A percentile compares a stretch with the other conserved stretches of the same genome.
These are phyloP conservation scores for Trichopus zeylanicus DNA, from an alignment of 116 monocot species.

Conservation along the genomic window DNA sequence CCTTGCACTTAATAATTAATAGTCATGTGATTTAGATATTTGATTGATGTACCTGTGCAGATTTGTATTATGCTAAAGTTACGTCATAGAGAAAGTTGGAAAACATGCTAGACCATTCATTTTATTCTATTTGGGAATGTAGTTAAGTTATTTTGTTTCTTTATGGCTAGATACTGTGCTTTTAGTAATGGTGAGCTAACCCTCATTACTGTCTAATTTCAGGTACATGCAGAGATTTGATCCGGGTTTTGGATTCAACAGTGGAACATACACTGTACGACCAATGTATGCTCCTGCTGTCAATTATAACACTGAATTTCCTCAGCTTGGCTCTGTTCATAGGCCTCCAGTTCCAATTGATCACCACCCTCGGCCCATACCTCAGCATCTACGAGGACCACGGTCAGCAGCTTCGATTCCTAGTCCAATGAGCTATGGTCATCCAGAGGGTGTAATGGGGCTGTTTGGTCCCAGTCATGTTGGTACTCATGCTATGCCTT, in stretches of 20 bases:
- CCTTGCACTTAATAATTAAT: background rate
- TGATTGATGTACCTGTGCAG: background rate
- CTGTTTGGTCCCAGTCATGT: slow-evolving; percentile 46
- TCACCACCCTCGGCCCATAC: slow-evolving; percentile 36
- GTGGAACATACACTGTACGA: slow-evolving; percentile 62
- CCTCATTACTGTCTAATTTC: slow-evolving; percentile 4
- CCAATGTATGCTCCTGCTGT: slow-evolving; percentile 74
- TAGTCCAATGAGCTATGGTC: slow-evolving; percentile 41
- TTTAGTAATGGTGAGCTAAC: too few relatives aligned
- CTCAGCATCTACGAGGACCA: slow-evolving; percentile 44
- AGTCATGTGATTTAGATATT: background rate
- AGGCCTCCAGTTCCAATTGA: slow-evolving; percentile 49
- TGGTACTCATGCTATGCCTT: slow-evolving; percentile 33
- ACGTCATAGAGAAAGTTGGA: background rate
- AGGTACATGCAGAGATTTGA: slow-evolving; percentile 93
- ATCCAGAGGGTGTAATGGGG: slow-evolving; percentile 59
- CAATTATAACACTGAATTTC: slow-evolving; percentile 90
- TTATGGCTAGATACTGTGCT: too few relatives aligned
- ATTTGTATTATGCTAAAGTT: background rate
- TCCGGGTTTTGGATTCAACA: slow-evolving; percentile 91
- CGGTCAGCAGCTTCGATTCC: slow-evolving; percentile 40
- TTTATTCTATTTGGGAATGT: too few relatives aligned
- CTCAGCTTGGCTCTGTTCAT: slow-evolving; percentile 69
- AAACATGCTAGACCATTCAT: background rate
- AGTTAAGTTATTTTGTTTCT: too few relatives aligned